Percentiles rank a stretch among this genome's conserved stretches.
phyloP scores from a whole-genome alignment of 2,329 filamentous ascomycete genomes.

The Eutypa lata region DNA sequence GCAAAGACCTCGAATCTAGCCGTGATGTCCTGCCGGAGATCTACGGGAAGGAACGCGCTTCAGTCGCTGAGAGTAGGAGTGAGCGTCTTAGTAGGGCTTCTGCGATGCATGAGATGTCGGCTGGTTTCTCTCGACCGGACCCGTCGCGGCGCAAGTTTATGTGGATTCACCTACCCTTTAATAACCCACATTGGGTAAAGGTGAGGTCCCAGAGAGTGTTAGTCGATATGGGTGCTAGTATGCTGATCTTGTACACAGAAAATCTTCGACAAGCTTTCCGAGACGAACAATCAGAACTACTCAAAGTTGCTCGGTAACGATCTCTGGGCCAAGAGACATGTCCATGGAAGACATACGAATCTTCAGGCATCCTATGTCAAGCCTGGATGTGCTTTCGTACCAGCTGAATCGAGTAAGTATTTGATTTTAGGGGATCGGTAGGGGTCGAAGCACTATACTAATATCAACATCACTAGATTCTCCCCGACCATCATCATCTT shows the following conservation, averaged over 20 bases:
- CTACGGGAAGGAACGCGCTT: slow-evolving; percentile 4
- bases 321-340: slow-evolving; percentile 47
- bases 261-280: slow-evolving; percentile 41
- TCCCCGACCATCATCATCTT: slow-evolving; percentile 31
- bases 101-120: slow-evolving; percentile 29
- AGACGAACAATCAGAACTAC: slow-evolving; percentile 39
- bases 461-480: slow-evolving; percentile 23
- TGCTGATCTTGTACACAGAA: slow-evolving; percentile 21
- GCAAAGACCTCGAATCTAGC: neutral
- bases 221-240: slow-evolving; percentile 15
- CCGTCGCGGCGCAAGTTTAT: slow-evolving; percentile 45
- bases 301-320: slow-evolving; percentile 42
- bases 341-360: slow-evolving; percentile 46
- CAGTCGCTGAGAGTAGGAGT: slow-evolving; percentile 3
- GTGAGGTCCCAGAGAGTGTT: slow-evolving; percentile 26
- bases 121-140: slow-evolving; percentile 39
- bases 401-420: slow-evolving; percentile 30
- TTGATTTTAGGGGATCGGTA: slow-evolving; percentile 3
- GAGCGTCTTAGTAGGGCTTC: slow-evolving; percentile 11
- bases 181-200: slow-evolving; percentile 57
- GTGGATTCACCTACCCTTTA: slow-evolving; percentile 57
- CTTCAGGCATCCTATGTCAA: slow-evolving; percentile 49
- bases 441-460: neutral
- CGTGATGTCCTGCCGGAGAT: neutral
- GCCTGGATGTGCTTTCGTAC: slow-evolving; percentile 45